Evolutionary conservation across 768 basidiomycete species (phyloP), one percentile per base, ranked within the genome.

Genomic region (Boletus pseudopeckii): DNA sequence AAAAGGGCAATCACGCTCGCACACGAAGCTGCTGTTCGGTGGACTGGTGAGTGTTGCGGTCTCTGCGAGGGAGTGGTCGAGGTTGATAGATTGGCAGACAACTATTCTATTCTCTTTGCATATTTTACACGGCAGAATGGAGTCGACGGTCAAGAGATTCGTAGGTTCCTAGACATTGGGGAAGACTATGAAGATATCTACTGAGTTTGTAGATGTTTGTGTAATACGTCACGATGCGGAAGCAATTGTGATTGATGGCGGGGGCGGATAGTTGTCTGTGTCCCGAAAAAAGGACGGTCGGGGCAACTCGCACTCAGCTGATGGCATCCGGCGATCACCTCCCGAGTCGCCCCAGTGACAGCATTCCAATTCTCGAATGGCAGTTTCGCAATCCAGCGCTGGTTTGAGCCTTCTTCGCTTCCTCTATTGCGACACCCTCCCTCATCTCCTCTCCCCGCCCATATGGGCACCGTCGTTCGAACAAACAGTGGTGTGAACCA

Each of bases 121-220:
- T 65, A 90, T 64, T 87, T 90, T 64, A 83, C 80, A 32, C 75
- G 86, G 39, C 82, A 87, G 62, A 81, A 75, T 38, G 75, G 78
- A 4, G 74, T 84, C 14, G 80, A 83, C 34, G 67, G 74, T 0
- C 78, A 78, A 50, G 90, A 90, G 49, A 75, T 92, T 57, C 80
- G 87, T 47, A 77, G 76, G 61, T 84, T 81, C 66, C 72, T 91
- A 44, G 84, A 78, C 2, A 75, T 92, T 48, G 79, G 77, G 47
- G 86, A 87, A 26, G 85, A 88, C 51, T 90, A 90, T 58, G 90
- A 92, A 64, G 89, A 91, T 63, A 78, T 90, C 22, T 85, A 63
- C 45, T 77, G 62, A 71, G 37, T 18, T 15, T 7, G 14, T 42
- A 33, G 39, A 32, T 52, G 41, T 56, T n/a, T 50, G 52, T 36